Base-by-base conservation (phyloP, 2,329 filamentous ascomycete genomes). In the Hypoxylon sp. region DNA sequence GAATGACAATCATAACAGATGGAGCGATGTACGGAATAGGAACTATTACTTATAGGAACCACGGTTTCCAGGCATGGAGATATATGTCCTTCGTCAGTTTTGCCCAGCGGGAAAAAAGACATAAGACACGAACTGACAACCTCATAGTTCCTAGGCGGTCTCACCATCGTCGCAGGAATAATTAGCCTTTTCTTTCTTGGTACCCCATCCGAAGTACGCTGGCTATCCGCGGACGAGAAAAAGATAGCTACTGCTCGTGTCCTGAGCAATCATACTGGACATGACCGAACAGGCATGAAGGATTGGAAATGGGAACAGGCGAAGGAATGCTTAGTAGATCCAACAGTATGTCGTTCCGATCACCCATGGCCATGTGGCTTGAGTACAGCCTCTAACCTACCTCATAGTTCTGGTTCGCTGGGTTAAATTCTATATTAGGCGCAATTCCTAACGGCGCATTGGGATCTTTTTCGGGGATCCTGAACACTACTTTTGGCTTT, bases 251-350 rank as follows among this genome's bases (percentile, higher is more conserved):
- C 74, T 17, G 69, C 76, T 8, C 76, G 80, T 0, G 80, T 81
- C 58, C 67, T 76, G 57, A 57, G 71, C 14, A 81, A 81, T 54
- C 80, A 81, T 31, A 80, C 78, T 1, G 80, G 79, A 4, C 74
- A 81, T 48, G 79, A 81, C 54, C 73, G 74, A 14, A 81, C 80
- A 0, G 79, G 77, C 0, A 68, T 78, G 22, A 81, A 78, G 69
- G 74, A 71, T 5, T 81, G 79, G 79, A 78, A 77, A 58, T 81
- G 79, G 79, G 75, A 76, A 44, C 80, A 81, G 46, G 79, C 70
- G 11, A 63, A 69, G 13, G 80, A 81, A 55, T 81, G 79, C 57
- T 58, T 80, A 0, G 4, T 67, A 2, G 80, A 81, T 44, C 79
- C 78, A 39, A 39, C 44, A 31, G 67, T 70, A 64, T n/a, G 63